Percentiles rank a stretch among this genome's conserved stretches.
phyloP scores from a whole-genome alignment of 2,329 filamentous ascomycete species.

The Sclerotinia glacialis region DNA sequence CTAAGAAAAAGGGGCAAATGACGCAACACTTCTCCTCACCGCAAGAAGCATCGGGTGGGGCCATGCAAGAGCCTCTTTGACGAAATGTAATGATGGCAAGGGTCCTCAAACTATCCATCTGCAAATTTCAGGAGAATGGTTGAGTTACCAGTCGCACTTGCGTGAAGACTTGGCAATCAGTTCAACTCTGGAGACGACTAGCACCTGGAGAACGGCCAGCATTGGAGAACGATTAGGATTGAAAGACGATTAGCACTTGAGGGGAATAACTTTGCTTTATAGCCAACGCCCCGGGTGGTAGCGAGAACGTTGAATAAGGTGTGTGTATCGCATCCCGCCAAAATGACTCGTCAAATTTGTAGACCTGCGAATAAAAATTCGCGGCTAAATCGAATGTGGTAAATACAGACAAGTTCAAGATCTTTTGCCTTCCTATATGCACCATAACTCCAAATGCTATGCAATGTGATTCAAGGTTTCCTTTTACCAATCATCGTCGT shows the following conservation, averaged over 20 bases:
- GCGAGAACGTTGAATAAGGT: not conserved
- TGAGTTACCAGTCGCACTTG: not conserved
- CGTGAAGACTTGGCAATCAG: not conserved
- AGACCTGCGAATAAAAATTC: not conserved
- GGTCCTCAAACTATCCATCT: not conserved
- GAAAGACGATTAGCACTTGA: not conserved
- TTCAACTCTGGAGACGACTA: not conserved
- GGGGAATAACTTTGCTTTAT: not conserved
- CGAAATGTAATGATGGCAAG: too few relatives aligned
- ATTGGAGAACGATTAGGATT: too few relatives aligned
- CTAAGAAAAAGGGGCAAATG: too few relatives aligned
- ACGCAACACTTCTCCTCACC: too few relatives aligned
- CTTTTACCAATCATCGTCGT: conserved; percentile 42
- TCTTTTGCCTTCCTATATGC: conserved; percentile 1
- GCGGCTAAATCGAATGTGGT: not conserved
- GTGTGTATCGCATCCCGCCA: not conserved
- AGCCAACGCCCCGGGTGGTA: not conserved
- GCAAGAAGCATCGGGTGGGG: too few relatives aligned
- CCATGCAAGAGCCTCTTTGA: too few relatives aligned
- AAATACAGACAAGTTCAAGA: not conserved
- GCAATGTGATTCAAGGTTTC: conserved; percentile 12
- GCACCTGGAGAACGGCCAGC: too few relatives aligned
- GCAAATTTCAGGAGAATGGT: not conserved
- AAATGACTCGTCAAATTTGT: not conserved
- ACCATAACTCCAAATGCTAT: conserved; percentile 22